These are phyloP conservation scores for Plantago rigida DNA, from an alignment of 305 asterid genomes.

Conservation along the genomic window DNA sequence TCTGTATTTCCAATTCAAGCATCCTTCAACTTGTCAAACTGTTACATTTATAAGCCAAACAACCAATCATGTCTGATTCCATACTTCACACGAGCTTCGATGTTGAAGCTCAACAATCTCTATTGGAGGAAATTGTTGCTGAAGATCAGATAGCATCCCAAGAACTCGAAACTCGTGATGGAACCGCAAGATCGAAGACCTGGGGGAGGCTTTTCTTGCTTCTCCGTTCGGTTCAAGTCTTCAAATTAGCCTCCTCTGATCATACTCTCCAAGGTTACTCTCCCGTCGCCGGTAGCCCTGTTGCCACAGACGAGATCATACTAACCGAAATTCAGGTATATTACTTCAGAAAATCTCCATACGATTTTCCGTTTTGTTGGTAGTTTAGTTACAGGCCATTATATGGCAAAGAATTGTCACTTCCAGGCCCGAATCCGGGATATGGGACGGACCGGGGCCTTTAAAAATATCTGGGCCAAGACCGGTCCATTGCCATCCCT, in stretches of 20 bases:
- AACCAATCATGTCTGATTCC: constrained; percentile 7
- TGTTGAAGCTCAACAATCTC: constrained; percentile 5
- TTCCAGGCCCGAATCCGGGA: too few relatives aligned
- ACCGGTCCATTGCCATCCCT: too few relatives aligned
- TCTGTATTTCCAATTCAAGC: too few relatives aligned
- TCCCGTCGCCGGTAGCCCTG: too few relatives aligned
- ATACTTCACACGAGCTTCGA: neutral
- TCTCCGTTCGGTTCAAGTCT: constrained; percentile 8
- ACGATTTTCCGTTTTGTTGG: too few relatives aligned
- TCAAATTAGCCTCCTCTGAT: constrained; percentile 5
- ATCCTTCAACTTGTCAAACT: too few relatives aligned
- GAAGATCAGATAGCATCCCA: neutral
- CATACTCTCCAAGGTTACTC: neutral
- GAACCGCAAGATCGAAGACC: neutral
- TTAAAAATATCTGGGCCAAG: too few relatives aligned
- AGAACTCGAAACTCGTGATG: neutral
- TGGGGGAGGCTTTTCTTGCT: neutral
- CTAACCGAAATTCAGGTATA: constrained; percentile 4
- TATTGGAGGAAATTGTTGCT: neutral
- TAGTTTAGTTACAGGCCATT: too few relatives aligned
- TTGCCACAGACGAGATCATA: neutral
- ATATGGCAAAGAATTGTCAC: too few relatives aligned
- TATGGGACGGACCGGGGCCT: too few relatives aligned
- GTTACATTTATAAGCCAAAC: too few relatives aligned
- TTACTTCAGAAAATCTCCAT: too few relatives aligned